These are phyloP conservation scores for Perilla frutescens DNA, from an alignment of 257 asterid species.

Conservation along the genomic window DNA sequence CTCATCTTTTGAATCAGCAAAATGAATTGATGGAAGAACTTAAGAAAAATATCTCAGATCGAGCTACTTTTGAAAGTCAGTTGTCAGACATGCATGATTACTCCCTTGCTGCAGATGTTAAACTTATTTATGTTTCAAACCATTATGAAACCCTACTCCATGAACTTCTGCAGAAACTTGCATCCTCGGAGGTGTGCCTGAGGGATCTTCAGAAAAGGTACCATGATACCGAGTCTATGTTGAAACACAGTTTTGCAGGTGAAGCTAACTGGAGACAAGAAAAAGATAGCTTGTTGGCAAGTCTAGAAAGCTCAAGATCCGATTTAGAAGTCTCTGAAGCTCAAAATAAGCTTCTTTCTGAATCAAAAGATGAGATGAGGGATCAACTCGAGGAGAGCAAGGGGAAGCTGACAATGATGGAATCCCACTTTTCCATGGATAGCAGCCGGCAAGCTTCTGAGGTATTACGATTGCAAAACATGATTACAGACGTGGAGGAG, in stretches of 20 bases:
- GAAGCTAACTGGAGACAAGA: conserved; percentile 60
- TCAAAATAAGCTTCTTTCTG: conserved; percentile 63
- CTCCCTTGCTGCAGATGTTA: conserved; percentile 63
- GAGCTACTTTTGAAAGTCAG: conserved; percentile 57
- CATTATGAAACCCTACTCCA: conserved; percentile 49
- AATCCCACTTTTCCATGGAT: conserved; percentile 44
- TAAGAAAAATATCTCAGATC: conserved; percentile 43
- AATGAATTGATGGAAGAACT: conserved; percentile 51
- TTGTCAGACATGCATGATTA: conserved; percentile 56
- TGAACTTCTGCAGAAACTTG: conserved; percentile 52
- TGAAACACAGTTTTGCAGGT: conserved; percentile 48
- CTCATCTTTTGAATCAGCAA: conserved; percentile 55
- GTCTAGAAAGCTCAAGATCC: conserved; percentile 51
- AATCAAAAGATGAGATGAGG: conserved; percentile 45
- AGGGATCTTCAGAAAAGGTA: conserved; percentile 54
- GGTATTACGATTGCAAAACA: conserved; percentile 47
- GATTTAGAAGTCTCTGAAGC: conserved; percentile 58
- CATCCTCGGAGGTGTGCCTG: conserved; percentile 48
- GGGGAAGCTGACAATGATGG: conserved; percentile 44
- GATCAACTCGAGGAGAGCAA: conserved; percentile 56
- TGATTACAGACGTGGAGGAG: conserved; percentile 54
- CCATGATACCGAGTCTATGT: conserved; percentile 47
- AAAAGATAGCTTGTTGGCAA: conserved; percentile 46
- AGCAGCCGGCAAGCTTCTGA: conserved; percentile 45
- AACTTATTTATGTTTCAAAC: conserved; percentile 50